These are phyloP conservation scores for Musa balbisiana DNA, from an alignment of 202 grass and related monocot genomes.

Conservation along the genomic window DNA sequence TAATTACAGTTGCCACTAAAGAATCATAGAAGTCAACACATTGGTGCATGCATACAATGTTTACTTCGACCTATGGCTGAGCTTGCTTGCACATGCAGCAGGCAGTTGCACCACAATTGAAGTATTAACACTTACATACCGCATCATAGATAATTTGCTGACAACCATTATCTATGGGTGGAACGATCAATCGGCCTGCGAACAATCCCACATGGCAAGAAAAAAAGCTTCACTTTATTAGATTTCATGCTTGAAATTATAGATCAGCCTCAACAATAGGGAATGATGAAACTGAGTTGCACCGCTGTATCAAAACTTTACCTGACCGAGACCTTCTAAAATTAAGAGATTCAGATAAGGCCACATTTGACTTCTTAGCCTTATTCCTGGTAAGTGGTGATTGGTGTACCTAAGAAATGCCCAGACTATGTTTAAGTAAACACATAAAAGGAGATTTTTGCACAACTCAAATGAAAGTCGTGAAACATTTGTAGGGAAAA, in stretches of 20 bases:
- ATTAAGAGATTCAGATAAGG: conserved; percentile 17
- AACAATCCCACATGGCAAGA: not conserved
- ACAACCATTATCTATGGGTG: not conserved
- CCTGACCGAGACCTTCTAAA: conserved; percentile 26
- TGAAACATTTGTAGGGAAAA: too few species aligned
- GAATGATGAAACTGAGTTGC: not conserved
- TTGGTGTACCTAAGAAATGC: conserved; percentile 11
- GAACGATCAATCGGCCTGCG: conserved; percentile 15
- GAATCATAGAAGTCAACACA: too few species aligned
- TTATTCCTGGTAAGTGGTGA: conserved; percentile 7
- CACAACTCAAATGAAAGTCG: not conserved
- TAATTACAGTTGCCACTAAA: too few species aligned
- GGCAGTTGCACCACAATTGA: not conserved
- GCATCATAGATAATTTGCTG: conserved; percentile 19
- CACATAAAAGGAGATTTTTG: not conserved
- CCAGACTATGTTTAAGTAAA: not conserved
- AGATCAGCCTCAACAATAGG: not conserved
- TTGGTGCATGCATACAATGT: not conserved
- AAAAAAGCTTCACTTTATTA: not conserved
- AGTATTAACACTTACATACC: conserved; percentile 4
- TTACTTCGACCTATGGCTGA: not conserved
- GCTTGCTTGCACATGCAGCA: not conserved
- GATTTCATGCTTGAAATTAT: not conserved
- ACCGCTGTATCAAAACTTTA: not conserved
- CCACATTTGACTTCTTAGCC: not conserved